phyloP scores from a whole-genome alignment of 2,329 filamentous ascomycete species.

The Neonectria hederae region DNA sequence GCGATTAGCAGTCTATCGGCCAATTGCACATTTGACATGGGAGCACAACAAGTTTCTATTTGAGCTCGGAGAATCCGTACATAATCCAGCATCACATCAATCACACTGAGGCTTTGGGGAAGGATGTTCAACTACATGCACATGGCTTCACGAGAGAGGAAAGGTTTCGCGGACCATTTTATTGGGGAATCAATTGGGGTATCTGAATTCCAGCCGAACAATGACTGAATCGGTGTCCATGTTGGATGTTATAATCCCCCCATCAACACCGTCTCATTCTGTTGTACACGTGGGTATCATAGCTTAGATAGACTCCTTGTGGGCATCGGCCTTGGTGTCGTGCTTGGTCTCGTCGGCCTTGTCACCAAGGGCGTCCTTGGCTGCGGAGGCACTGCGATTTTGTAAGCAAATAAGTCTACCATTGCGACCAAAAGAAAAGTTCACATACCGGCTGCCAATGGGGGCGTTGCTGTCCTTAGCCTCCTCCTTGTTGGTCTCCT shows the following conservation, averaged over 20 bases:
- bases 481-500: slow-evolving; percentile 75
- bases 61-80: too few relatives aligned
- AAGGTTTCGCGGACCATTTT: background rate
- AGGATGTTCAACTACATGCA: too few relatives aligned
- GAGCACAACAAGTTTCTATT: too few relatives aligned
- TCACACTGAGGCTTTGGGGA: too few relatives aligned
- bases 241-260: slow-evolving; percentile 9
- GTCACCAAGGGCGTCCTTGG: slow-evolving; percentile 59
- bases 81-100: too few relatives aligned
- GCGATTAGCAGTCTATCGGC: too few relatives aligned
- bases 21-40: too few relatives aligned
- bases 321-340: slow-evolving; percentile 51
- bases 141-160: too few relatives aligned
- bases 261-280: background rate
- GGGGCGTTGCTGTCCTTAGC: slow-evolving; percentile 68
- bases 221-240: background rate
- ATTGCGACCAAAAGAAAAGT: background rate
- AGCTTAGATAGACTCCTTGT: slow-evolving; percentile 54
- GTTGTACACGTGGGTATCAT: background rate
- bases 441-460: slow-evolving; percentile 61
- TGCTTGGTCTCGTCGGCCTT: slow-evolving; percentile 56
- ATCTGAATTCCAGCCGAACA: background rate
- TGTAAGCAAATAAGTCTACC: background rate
- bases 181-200: background rate
- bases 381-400: slow-evolving; percentile 52